Percentiles rank a stretch among this genome's conserved stretches.
Evolutionary conservation across 176 grass and related monocot genomes (phyloP).

Genomic region (Puccinellia tenuiflora): DNA sequence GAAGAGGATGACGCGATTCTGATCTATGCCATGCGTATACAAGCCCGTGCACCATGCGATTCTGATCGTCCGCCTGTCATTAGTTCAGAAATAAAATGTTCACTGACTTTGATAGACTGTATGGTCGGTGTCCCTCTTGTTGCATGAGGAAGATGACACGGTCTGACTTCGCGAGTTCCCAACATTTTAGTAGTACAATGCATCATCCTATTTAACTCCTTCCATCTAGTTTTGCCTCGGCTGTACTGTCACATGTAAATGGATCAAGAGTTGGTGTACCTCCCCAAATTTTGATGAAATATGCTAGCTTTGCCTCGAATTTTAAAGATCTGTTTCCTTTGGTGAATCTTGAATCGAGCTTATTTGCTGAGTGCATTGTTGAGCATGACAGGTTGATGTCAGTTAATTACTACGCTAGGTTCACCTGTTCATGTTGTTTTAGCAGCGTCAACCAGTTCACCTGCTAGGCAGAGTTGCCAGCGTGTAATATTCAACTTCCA

Average conservation of each 20-base stretch:
- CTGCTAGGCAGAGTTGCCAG: too few species aligned
- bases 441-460: not conserved
- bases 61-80: not conserved
- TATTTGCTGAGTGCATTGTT: not conserved
- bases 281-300: conserved; percentile 7
- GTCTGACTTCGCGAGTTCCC: conserved; percentile 3
- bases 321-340: not conserved
- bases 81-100: conserved; percentile 29
- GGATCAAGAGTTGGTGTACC: conserved; percentile 38
- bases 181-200: not conserved
- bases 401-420: too few species aligned
- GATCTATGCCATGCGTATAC: conserved; percentile 15
- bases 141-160: conserved; percentile 15
- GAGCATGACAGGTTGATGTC: not conserved
- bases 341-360: not conserved
- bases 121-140: too few species aligned
- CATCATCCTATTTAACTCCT: not conserved
- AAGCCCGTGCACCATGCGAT: not conserved
- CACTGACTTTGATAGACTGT: not conserved
- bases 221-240: not conserved
- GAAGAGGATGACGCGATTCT: conserved; percentile 19
- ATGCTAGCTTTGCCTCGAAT: not conserved
- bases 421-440: not conserved
- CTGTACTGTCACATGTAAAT: conserved; percentile 31
- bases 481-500: too few species aligned